These are phyloP conservation scores for Pyrenochaeta sp. DNA, from an alignment of 2,329 filamentous ascomycete genomes.

Conservation along the genomic window DNA sequence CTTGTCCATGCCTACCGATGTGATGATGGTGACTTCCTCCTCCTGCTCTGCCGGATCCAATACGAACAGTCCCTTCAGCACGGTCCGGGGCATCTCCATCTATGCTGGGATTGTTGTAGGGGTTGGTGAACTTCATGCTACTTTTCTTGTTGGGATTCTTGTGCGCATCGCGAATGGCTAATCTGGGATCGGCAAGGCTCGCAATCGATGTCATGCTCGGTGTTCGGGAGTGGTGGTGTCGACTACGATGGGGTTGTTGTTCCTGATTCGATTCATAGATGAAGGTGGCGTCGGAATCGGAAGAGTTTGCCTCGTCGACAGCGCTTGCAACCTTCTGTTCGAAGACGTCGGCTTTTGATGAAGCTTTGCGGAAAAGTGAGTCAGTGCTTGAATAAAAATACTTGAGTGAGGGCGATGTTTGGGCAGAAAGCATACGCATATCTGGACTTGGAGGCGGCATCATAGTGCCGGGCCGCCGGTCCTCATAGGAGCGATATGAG, in stretches of 20 bases:
- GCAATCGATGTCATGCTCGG: constrained; percentile 86
- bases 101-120: constrained; percentile 69
- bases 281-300: constrained; percentile 97
- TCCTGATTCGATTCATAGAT: constrained; percentile 98
- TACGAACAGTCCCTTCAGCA: constrained; percentile 47
- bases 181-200: constrained; percentile 68
- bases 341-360: constrained; percentile 97
- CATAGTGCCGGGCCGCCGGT: constrained; percentile 32
- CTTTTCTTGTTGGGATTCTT: constrained; percentile 76
- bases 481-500: constrained; percentile 41
- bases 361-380: constrained; percentile 63
- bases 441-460: constrained; percentile 38
- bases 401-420: constrained; percentile 33
- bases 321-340: constrained; percentile 96
- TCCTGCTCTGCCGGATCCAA: constrained; percentile 52
- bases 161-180: constrained; percentile 66
- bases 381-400: constrained; percentile 49
- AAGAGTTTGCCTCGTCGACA: constrained; percentile 94
- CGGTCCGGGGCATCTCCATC: constrained; percentile 53
- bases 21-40: constrained; percentile 81
- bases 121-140: constrained; percentile 92
- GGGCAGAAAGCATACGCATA: constrained; percentile 30
- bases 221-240: constrained; percentile 86
- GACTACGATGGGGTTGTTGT: constrained; percentile 66
- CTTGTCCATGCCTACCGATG: constrained; percentile 79